Evolutionary conservation across 139 green algal species (phyloP).

Genomic region (Chlamydomonas asymmetrica): DNA sequence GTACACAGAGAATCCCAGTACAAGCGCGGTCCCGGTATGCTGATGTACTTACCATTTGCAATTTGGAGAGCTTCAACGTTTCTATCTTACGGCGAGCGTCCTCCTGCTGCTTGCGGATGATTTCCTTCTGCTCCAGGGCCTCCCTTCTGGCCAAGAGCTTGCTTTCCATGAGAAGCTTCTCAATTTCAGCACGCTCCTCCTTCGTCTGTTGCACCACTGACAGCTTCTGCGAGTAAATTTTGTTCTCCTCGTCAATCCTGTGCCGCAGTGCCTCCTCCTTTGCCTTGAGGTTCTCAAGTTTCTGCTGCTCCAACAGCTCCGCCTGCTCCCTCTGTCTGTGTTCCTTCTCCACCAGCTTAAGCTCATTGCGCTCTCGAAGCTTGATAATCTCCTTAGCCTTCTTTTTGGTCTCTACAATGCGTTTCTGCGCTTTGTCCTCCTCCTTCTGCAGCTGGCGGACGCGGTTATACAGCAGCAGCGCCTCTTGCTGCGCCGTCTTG

Average conservation of each 20-base stretch:
- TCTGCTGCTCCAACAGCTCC: conserved; percentile 54
- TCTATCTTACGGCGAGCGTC: conserved; percentile 51
- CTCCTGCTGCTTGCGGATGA: conserved; percentile 52
- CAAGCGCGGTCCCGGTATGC: no score
- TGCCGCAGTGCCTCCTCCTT: conserved; percentile 53
- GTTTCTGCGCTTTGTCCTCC: conserved; percentile 62
- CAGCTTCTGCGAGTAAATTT: conserved; percentile 44
- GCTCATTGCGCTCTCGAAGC: conserved; percentile 57
- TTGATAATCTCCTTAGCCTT: conserved; percentile 61
- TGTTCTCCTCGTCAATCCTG: conserved; percentile 56
- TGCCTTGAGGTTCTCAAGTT: conserved; percentile 44
- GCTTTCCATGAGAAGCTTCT: conserved; percentile 53
- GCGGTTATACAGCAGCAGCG: conserved; percentile 67
- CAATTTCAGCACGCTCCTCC: conserved; percentile 59
- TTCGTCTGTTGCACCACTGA: conserved; percentile 51
- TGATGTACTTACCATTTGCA: conserved; percentile 50
- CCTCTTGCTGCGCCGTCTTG: conserved; percentile 62
- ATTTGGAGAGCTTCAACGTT: conserved; percentile 41
- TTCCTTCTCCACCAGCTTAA: conserved; percentile 55
- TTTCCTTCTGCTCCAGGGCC: conserved; percentile 68
- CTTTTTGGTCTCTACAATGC: conserved; percentile 64
- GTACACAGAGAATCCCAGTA: no score
- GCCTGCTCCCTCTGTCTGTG: conserved; percentile 38
- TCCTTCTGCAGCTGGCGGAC: conserved; percentile 75
- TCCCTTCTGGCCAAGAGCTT: conserved; percentile 52